These are phyloP conservation scores for Punica granatum DNA, from an alignment of 345 rosid genomes.

Conservation along the genomic window DNA sequence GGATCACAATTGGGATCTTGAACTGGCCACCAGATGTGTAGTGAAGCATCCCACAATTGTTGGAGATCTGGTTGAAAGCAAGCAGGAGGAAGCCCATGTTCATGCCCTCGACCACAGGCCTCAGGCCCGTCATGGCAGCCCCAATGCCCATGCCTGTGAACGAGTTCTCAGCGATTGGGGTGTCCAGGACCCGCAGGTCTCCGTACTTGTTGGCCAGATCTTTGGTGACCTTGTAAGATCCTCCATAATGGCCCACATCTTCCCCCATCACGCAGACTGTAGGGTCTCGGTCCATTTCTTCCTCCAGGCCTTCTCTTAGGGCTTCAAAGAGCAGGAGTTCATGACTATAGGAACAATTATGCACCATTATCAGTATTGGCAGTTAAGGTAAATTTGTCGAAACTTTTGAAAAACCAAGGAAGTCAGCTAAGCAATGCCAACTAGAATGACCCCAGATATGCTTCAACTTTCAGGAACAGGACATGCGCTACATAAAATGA, in stretches of 20 bases:
- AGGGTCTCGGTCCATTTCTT: constrained; percentile 97
- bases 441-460: neutral
- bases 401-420: neutral
- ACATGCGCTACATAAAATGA: neutral
- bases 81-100: constrained; percentile 98
- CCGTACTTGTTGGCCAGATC: constrained; percentile 71
- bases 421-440: neutral
- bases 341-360: constrained; percentile 35
- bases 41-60: constrained; percentile 98
- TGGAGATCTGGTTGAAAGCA: constrained; percentile 97
- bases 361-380: constrained; percentile 6
- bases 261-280: constrained; percentile 87
- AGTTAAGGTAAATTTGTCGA: neutral
- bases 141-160: constrained; percentile 98
- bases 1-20: constrained; percentile 77
- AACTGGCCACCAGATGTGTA: constrained; percentile 98
- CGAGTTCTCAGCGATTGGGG: constrained; percentile 92
- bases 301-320: constrained; percentile 83
- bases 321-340: constrained; percentile 92
- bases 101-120: constrained; percentile 91
- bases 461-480: neutral
- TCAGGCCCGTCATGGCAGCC: constrained; percentile 90
- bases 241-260: constrained; percentile 97
- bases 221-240: constrained; percentile 88
- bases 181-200: constrained; percentile 92